These are phyloP conservation scores for Whalleya microplaca DNA, from an alignment of 2,329 filamentous ascomycete genomes.

Conservation along the genomic window DNA sequence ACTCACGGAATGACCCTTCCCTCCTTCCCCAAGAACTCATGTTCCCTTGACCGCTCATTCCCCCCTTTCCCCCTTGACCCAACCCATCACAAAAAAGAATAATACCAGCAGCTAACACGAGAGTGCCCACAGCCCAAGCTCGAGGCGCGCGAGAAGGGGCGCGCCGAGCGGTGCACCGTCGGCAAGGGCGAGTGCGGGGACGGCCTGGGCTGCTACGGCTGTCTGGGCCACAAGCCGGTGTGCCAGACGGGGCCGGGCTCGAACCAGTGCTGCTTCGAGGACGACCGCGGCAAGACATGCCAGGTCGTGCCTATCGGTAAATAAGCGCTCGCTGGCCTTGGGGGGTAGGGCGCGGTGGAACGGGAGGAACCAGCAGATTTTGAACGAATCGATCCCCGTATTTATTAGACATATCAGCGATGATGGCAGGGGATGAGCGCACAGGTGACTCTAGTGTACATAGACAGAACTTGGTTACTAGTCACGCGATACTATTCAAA, in stretches of 20 bases:
- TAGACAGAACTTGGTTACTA: no score
- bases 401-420: no score
- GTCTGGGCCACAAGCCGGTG: not conserved
- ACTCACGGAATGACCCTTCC: not conserved
- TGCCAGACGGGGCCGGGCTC: slow-evolving; percentile 1
- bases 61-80: no score
- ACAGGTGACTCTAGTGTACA: no score
- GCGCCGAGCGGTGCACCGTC: not conserved
- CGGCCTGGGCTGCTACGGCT: slow-evolving; percentile 3
- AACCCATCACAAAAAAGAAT: not conserved
- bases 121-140: not conserved
- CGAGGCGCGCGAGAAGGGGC: not conserved
- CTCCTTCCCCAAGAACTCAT: not conserved
- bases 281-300: slow-evolving; percentile 39
- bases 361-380: no score
- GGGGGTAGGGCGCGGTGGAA: no score
- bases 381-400: no score
- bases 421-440: not conserved
- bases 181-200: not conserved
- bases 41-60: not conserved
- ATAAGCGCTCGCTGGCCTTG: not conserved
- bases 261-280: slow-evolving; percentile 32
- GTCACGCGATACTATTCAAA: no score
- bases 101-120: not conserved
- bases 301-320: not conserved